phyloP scores from a whole-genome alignment of 805 yeast species.

The Komagataella pastoris region DNA sequence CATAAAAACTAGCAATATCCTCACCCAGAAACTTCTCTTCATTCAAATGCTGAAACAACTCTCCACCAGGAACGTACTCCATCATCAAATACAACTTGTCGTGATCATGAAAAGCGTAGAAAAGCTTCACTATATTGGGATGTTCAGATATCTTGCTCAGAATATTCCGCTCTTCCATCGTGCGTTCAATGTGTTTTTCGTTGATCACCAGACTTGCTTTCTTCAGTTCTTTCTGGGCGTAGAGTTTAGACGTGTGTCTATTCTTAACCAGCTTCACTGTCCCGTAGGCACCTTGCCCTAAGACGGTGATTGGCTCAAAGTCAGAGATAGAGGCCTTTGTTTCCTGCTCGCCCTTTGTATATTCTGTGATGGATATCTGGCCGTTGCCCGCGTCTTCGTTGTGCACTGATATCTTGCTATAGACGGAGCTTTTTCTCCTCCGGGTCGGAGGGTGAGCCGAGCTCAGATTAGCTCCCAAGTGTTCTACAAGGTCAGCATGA shows the following conservation, averaged over 20 bases:
- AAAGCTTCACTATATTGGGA: conserved; percentile 71
- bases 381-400: neutral
- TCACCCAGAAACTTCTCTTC: conserved; percentile 35
- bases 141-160: conserved; percentile 46
- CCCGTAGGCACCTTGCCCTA: conserved; percentile 86
- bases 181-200: conserved; percentile 50
- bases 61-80: conserved; percentile 86
- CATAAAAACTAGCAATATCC: conserved; percentile 59
- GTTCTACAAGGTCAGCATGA: neutral
- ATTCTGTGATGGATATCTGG: neutral
- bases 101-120: conserved; percentile 73
- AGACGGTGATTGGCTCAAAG: conserved; percentile 61
- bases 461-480: neutral
- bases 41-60: conserved; percentile 53
- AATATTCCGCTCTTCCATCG: conserved; percentile 69
- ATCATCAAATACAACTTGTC: conserved; percentile 61
- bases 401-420: neutral
- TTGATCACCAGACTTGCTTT: conserved; percentile 67
- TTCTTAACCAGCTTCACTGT: conserved; percentile 73
- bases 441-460: neutral
- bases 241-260: conserved; percentile 43
- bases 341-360: neutral
- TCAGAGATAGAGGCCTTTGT: conserved; percentile 22
- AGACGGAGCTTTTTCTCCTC: neutral
- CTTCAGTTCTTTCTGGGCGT: conserved; percentile 77